A percentile compares a stretch with the other conserved stretches of the same genome.
Conservation (phyloP, 768 basidiomycete genomes). For the Podaxis sp. region DNA sequence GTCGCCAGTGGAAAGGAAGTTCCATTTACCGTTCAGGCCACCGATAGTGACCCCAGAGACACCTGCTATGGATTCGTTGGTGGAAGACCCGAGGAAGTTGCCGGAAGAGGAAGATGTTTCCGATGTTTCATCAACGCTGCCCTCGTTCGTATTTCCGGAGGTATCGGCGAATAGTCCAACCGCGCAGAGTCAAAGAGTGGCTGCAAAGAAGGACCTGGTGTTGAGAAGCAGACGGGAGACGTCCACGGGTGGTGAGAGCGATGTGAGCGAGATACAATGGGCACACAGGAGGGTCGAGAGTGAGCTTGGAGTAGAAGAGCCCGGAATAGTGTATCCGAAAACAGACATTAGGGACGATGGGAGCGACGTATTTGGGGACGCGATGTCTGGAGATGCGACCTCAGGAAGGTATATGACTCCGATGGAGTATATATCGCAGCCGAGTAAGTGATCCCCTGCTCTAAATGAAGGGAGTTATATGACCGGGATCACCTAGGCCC, state of each 20-base stretch:
- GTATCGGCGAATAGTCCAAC: not conserved
- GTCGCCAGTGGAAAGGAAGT: constrained; percentile 7
- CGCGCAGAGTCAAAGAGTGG: too few species aligned
- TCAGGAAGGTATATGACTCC: not conserved
- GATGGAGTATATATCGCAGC: constrained; percentile 2
- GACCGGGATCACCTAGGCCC: constrained; percentile 8
- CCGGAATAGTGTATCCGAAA: not conserved
- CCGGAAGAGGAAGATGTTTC: not conserved
- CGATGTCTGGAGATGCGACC: not conserved
- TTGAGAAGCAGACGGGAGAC: not conserved
- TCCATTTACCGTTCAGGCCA: constrained; percentile 8
- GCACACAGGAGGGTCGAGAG: not conserved
- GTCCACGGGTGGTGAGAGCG: constrained; percentile 3
- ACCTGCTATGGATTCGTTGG: not conserved
- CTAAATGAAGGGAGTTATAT: not conserved
- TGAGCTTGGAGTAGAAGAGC: not conserved
- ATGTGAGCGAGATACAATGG: constrained; percentile 3
- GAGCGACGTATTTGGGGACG: not conserved
- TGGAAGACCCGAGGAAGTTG: not conserved
- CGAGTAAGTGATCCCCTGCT: not conserved
- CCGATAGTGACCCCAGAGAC: not conserved
- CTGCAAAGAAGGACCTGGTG: not conserved
- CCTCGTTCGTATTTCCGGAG: not conserved
- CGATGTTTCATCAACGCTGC: constrained; percentile 5
- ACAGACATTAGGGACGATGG: constrained; percentile 2